Evolutionary conservation across 805 yeast genomes (phyloP).

Genomic region (Lipomyces orientalis): DNA sequence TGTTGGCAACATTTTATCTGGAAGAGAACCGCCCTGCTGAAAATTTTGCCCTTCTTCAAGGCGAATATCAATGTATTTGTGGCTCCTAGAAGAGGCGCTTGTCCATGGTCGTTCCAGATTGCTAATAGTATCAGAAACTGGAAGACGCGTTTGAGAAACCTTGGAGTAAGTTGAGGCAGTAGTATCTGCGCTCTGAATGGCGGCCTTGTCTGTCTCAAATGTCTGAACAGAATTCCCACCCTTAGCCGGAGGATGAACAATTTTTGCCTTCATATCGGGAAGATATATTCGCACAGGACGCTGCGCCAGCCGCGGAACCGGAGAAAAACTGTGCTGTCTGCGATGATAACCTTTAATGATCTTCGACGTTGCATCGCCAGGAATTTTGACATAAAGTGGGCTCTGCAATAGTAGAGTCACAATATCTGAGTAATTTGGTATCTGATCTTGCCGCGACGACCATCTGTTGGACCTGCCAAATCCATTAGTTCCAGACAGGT

Average conservation of each 20-base stretch:
- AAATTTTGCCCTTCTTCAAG: not conserved
- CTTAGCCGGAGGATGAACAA: not conserved
- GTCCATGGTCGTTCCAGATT: not conserved
- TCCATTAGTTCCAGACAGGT: not conserved
- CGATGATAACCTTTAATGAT: slow-evolving; percentile 24
- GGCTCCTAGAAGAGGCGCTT: not conserved
- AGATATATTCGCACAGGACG: slow-evolving; percentile 9
- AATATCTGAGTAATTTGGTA: not conserved
- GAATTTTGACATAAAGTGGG: slow-evolving; percentile 33
- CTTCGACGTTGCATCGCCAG: slow-evolving; percentile 26
- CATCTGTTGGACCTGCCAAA: not conserved
- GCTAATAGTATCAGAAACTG: not conserved
- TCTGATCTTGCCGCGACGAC: not conserved
- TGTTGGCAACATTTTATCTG: not conserved
- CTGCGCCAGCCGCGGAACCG: not conserved
- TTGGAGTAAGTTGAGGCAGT: not conserved
- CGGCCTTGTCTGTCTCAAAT: not conserved
- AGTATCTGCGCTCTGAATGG: not conserved
- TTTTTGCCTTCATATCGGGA: slow-evolving; percentile 6
- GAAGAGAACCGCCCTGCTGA: not conserved
- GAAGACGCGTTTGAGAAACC: not conserved
- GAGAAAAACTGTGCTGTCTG: not conserved
- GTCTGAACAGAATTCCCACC: not conserved
- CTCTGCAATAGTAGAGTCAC: slow-evolving; percentile 17
- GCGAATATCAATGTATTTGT: not conserved